phyloP scores from a whole-genome alignment of 352 stramenopile species.

The Phytopythium mirpurense region DNA sequence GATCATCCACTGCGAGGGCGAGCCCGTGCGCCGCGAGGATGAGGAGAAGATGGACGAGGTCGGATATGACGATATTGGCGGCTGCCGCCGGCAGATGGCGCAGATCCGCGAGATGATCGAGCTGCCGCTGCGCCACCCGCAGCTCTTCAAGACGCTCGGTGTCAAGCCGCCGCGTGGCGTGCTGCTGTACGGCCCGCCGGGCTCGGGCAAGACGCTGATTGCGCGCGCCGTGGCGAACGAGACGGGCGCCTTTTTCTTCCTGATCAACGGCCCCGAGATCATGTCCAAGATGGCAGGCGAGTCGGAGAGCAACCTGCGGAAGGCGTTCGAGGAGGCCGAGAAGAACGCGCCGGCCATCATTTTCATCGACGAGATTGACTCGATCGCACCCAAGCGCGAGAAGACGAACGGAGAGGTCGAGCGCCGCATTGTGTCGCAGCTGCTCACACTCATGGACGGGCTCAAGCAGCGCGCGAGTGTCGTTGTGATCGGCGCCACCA shows the following conservation, averaged over 20 bases:
- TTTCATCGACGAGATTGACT: slow-evolving; percentile 99
- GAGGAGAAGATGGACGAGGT: slow-evolving; percentile 99
- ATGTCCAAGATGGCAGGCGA: slow-evolving; percentile 98
- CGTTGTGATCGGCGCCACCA: slow-evolving; percentile 99
- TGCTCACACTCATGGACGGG: slow-evolving; percentile 99
- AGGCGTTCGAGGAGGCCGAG: slow-evolving; percentile 98
- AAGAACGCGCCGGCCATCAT: slow-evolving; percentile 99
- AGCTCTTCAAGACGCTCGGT: slow-evolving; percentile 98
- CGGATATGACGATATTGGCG: slow-evolving; percentile 99
- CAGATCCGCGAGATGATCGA: slow-evolving; percentile 99
- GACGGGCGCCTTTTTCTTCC: slow-evolving; percentile 99
- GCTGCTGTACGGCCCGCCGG: slow-evolving; percentile 98
- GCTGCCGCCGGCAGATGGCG: slow-evolving; percentile 97
- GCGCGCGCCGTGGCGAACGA: slow-evolving; percentile 98
- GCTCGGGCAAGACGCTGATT: slow-evolving; percentile 99
- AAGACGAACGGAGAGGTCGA: slow-evolving; percentile 99
- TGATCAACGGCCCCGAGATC: slow-evolving; percentile 99
- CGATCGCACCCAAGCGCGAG: slow-evolving; percentile 96
- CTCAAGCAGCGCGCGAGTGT: slow-evolving; percentile 91
- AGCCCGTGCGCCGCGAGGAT: slow-evolving; percentile 98
- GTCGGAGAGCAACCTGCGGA: slow-evolving; percentile 91
- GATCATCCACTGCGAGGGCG: slow-evolving; percentile 99
- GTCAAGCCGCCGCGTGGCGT: slow-evolving; percentile 99
- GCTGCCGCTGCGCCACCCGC: slow-evolving; percentile 95
- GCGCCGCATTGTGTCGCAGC: slow-evolving; percentile 97